Conservation (phyloP, 2,329 filamentous ascomycete genomes). For the Didymella glomerata region DNA sequence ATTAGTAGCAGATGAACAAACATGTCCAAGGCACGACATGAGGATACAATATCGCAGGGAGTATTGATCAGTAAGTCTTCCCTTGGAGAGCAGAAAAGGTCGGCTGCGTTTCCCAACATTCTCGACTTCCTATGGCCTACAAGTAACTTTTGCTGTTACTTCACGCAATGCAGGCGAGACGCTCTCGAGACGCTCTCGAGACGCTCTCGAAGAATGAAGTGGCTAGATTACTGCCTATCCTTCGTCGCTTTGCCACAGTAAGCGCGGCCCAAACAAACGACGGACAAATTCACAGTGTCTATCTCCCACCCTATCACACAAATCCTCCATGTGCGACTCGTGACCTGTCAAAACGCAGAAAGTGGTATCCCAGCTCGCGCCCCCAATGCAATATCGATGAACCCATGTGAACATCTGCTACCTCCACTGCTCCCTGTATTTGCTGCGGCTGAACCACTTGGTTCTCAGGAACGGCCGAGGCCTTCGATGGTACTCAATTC, state of each 20-base stretch:
- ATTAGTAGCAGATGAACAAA: too few relatives aligned
- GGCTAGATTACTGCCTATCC: constrained; percentile 12
- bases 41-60: too few relatives aligned
- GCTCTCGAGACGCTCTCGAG: too few relatives aligned
- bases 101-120: too few relatives aligned
- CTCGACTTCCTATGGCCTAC: too few relatives aligned
- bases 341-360: constrained; percentile 34
- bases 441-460: constrained; percentile 34
- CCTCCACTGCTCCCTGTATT: constrained; percentile 59
- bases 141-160: neutral
- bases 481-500: neutral
- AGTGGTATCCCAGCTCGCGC: constrained; percentile 47
- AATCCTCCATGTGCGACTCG: constrained; percentile 24
- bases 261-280: constrained; percentile 9
- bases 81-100: too few relatives aligned
- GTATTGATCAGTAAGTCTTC: too few relatives aligned
- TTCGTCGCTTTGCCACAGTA: constrained; percentile 12
- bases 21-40: too few relatives aligned
- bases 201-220: neutral
- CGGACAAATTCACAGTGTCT: constrained; percentile 18
- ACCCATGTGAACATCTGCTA: constrained; percentile 28
- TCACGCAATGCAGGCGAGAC: neutral
- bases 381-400: constrained; percentile 42
- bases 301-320: constrained; percentile 13
- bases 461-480: neutral